These are phyloP conservation scores for Chloris gayana DNA, from an alignment of 176 grass and related monocot species.

Conservation along the genomic window DNA sequence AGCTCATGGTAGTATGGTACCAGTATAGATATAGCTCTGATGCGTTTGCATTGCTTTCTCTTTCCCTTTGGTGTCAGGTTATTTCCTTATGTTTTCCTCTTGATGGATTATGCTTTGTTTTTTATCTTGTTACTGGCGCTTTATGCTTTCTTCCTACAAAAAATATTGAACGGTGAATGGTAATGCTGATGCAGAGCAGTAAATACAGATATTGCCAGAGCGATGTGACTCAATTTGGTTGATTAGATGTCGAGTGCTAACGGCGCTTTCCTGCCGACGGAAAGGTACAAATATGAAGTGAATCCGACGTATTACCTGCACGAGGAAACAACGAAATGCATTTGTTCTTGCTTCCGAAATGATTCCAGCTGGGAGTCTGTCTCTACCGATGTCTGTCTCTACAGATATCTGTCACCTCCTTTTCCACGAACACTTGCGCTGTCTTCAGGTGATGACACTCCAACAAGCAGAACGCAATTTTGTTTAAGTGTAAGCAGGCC, in stretches of 20 bases:
- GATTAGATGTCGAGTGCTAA: not conserved
- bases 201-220: not conserved
- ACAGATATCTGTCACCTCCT: not conserved
- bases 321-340: conserved; percentile 4
- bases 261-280: not conserved
- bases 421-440: not conserved
- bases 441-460: not conserved
- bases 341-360: not conserved
- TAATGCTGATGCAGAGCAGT: not conserved
- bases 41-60: not conserved
- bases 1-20: too few relatives aligned
- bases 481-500: not conserved
- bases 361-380: not conserved
- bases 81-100: too few relatives aligned
- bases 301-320: not conserved
- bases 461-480: not conserved
- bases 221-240: not conserved
- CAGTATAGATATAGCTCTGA: not conserved
- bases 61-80: too few relatives aligned
- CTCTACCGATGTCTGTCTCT: conserved; percentile 7
- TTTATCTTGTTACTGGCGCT: not conserved
- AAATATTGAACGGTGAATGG: conserved; percentile 14
- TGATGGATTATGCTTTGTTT: too few relatives aligned
- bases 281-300: conserved; percentile 2
- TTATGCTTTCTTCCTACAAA: too few relatives aligned